phyloP scores from a whole-genome alignment of 2,329 filamentous ascomycete genomes.

The Ophiocordyceps camponoti-saundersi region DNA sequence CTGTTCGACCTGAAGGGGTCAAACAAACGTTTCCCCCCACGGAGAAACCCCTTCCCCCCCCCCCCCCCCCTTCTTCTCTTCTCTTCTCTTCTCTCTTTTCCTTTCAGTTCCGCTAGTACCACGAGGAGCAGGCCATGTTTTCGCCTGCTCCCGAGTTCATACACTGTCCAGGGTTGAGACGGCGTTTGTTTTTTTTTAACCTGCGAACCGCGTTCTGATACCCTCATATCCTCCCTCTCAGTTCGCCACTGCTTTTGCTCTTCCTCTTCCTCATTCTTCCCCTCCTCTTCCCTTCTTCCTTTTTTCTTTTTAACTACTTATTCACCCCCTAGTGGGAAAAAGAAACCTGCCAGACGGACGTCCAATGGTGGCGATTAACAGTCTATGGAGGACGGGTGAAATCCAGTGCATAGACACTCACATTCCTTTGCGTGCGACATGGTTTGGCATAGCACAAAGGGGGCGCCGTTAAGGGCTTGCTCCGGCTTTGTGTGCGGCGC shows the following conservation, averaged over 20 bases:
- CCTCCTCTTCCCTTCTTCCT: background rate
- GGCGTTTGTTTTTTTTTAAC: constrained; percentile 9
- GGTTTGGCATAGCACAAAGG: background rate
- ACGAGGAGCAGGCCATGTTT: constrained; percentile 1
- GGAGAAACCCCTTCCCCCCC: too few relatives aligned
- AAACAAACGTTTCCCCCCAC: too few relatives aligned
- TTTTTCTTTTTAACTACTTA: too few relatives aligned
- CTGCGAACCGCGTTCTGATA: constrained; percentile 14
- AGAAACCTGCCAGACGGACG: too few relatives aligned
- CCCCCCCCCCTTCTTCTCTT: too few relatives aligned
- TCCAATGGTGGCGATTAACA: constrained; percentile 3
- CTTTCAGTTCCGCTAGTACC: constrained; percentile 1
- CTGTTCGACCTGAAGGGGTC: too few relatives aligned
- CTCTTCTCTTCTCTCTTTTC: too few relatives aligned
- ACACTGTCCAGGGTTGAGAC: constrained; percentile 9
- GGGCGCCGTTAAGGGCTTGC: background rate
- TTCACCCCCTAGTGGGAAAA: constrained; percentile 8
- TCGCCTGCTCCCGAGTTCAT: background rate
- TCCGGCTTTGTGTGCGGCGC: background rate
- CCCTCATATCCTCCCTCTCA: constrained; percentile 5
- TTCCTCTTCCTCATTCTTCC: background rate
- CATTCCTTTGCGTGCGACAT: background rate
- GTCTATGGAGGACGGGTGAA: background rate
- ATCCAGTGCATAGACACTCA: background rate
- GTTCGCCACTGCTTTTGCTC: background rate